Evolutionary conservation across 1,139 yeast genomes (phyloP), one percentile per base, ranked within the genome.

Genomic region (Geotrichum fermentans): DNA sequence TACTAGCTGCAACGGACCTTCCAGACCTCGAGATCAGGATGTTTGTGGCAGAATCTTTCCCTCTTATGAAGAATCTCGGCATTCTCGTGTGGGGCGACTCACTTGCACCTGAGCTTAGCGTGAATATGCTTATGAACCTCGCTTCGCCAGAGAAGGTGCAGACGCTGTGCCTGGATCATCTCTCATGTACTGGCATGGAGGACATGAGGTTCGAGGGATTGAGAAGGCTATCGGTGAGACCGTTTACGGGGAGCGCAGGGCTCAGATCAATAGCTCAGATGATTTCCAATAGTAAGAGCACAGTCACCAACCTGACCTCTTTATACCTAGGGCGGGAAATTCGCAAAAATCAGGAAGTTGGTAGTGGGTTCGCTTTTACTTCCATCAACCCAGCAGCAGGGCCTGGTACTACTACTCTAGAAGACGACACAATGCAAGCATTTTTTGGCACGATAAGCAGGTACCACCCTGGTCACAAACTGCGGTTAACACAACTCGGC

Each of bases 311-410:
- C 49, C 26, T 53, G 18, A 42, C 38, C 8, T 45, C 52, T 11
- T 40, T 58, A 18, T 55, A 51, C 35, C 43, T 58, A 16, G 59
- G 59, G 4, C 47, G 55, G 17, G 50, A 53, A 26, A 24, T 55
- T 5, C 45, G 44, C 35, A 45, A 38, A 4, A 43, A 39, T 36
- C 59, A 55, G 18, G 52, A 51, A 35, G 56, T 52, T 2, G 57
- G 58, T 17, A 56, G 58, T 32, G 59, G 58, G n/a, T 57, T 53
- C 41, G 55, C 60, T n/a, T 57, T 57, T 52, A 58, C 60, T 3
- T 49, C 57, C 4, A 40, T 57, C 43, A 51, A 54, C 37, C 49
- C 51, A 16, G 44, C 32, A 38, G 33, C 43, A 21, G 49, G 51
- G 35, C 43, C 30, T 33, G 43, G 35, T 2, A 33, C 17, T 3